Evolutionary conservation across 2,329 filamentous ascomycete species (phyloP), one percentile per base, ranked within the genome.

Genomic region (Volutella citrinella): DNA sequence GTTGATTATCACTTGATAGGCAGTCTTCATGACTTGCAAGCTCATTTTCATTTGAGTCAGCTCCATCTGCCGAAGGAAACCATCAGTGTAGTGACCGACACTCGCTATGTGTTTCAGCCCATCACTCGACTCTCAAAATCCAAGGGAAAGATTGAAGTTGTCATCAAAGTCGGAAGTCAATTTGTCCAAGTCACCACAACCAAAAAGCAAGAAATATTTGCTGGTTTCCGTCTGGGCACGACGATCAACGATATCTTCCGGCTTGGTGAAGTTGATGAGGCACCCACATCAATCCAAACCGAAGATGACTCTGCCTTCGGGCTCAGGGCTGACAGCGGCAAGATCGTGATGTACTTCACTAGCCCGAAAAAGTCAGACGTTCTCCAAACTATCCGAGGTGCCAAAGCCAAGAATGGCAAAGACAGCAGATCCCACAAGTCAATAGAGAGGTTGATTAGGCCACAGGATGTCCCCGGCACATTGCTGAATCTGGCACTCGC

Each of bases 181-280:
- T 85, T 82, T 47, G 76, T 85, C 7, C 81, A 85, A 51, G 74
- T 85, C 21, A 82, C 80, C 4, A 84, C 81, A 5, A 72, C 73
- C 8, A 80, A 82, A 55, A 83, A 82, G 48, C 80, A 84, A 50
- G 81, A 85, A 43, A 74, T 85, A 8, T 70, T 82, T 27, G 76
- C 80, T 13, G 76, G 73, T 6, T 70, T 78, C 40, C 73, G 74
- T 10, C 65, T 84, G 16, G 76, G 71, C 51, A 77, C 79, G 8
- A 79, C 76, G 2, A 72, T 84, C 45, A 85, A 85, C 48, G 81
- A 85, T 46, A 82, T 84, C 19, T 85, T 84, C 58, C 74, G 79
- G 9, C 64, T 85, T 5, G 70, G 76, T 5, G 81, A 85, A 35
- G 72, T 85, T 11, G 81, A 84, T 38, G 81, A 85, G 59, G 76